phyloP scores from a whole-genome alignment of 176 grass and related monocot species.

The Paspalum vaginatum region DNA sequence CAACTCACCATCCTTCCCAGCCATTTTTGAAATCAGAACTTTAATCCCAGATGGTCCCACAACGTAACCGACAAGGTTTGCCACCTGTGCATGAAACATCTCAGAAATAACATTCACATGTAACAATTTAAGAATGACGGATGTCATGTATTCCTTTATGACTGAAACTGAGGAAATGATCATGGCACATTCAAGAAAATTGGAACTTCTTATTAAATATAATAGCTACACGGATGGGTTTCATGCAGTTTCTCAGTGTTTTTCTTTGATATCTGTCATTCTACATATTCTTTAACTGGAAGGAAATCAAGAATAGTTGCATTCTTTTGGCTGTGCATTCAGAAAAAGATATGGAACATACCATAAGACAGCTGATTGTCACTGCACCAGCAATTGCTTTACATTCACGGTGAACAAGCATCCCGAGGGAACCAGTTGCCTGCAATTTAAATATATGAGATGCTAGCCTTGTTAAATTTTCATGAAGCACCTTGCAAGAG shows the following conservation, averaged over 20 bases:
- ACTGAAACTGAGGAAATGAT: not conserved
- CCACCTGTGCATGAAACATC: slow-evolving; percentile 52
- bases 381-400: slow-evolving; percentile 72
- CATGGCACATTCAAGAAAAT: not conserved
- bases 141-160: not conserved
- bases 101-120: slow-evolving; percentile 14
- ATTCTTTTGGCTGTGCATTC: not conserved
- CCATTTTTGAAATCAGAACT: slow-evolving; percentile 67
- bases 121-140: not conserved
- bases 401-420: slow-evolving; percentile 67
- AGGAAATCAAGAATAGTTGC: too few species aligned
- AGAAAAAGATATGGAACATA: slow-evolving; percentile 35
- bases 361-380: slow-evolving; percentile 92
- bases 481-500: not conserved
- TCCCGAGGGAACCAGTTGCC: slow-evolving; percentile 65
- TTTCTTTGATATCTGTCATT: not conserved
- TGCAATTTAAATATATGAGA: slow-evolving; percentile 35
- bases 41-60: slow-evolving; percentile 77
- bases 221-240: not conserved
- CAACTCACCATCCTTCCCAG: slow-evolving; percentile 66
- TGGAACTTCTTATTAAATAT: not conserved
- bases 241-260: not conserved
- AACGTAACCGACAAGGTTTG: slow-evolving; percentile 89
- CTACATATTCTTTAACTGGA: not conserved
- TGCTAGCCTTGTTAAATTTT: slow-evolving; percentile 2